Conservation (phyloP, 352 stramenopile species). For the Globisporangium nagaii region DNA sequence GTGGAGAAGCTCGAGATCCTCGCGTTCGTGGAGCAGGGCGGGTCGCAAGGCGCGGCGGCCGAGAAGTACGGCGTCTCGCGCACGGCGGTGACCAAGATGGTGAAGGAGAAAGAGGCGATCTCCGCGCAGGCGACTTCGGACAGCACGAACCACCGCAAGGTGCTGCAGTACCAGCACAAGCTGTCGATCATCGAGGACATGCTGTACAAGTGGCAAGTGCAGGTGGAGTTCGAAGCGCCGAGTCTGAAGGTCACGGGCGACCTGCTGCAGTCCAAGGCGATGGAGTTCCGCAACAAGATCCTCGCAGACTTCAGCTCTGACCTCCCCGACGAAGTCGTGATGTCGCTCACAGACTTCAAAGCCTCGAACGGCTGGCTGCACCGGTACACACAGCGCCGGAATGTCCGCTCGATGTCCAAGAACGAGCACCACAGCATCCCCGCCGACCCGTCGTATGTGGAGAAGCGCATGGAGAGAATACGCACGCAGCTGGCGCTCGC, state of each 20-base stretch:
- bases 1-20: constrained; percentile 83
- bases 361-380: constrained; percentile 81
- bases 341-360: constrained; percentile 82
- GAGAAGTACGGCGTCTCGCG: constrained; percentile 81
- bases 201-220: constrained; percentile 83
- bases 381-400: constrained; percentile 68
- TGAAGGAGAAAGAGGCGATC: constrained; percentile 78
- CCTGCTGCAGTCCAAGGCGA: constrained; percentile 67
- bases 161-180: constrained; percentile 82
- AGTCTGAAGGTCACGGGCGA: constrained; percentile 71
- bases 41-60: constrained; percentile 64
- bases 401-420: constrained; percentile 58
- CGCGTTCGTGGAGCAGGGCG: constrained; percentile 71
- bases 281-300: constrained; percentile 82
- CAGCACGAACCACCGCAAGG: constrained; percentile 68
- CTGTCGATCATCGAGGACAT: constrained; percentile 83
- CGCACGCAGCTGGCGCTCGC: constrained; percentile 41
- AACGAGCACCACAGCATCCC: constrained; percentile 13
- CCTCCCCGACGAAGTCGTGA: constrained; percentile 62
- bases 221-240: constrained; percentile 63
- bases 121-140: constrained; percentile 60
- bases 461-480: constrained; percentile 44
- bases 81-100: constrained; percentile 82
- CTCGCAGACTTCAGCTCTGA: constrained; percentile 62
- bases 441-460: constrained; percentile 7